These are phyloP conservation scores for Fusarium sp. DNA, from an alignment of 2,329 filamentous ascomycete genomes.

Conservation along the genomic window DNA sequence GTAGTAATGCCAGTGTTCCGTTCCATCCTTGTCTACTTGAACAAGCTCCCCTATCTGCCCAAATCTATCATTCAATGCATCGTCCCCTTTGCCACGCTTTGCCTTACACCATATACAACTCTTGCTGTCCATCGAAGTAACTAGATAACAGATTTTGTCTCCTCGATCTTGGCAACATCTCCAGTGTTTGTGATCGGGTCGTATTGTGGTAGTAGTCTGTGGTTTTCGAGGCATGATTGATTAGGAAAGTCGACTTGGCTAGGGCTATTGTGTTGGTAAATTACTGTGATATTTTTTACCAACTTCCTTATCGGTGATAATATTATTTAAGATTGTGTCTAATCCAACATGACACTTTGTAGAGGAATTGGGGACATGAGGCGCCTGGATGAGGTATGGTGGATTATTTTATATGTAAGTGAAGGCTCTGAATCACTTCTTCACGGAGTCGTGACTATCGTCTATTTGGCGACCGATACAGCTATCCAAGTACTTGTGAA, in stretches of 20 bases:
- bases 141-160: background rate
- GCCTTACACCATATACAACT: background rate
- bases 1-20: background rate
- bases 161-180: background rate
- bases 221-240: background rate
- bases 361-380: no score
- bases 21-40: background rate
- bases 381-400: background rate
- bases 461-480: no score
- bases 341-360: background rate
- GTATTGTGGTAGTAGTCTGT: background rate
- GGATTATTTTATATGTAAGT: background rate
- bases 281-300: background rate
- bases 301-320: rapidly evolving
- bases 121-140: background rate
- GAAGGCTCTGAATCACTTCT: background rate
- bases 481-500: background rate
- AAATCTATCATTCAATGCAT: background rate
- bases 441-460: background rate
- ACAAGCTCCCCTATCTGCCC: background rate
- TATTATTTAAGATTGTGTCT: rapidly evolving
- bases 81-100: background rate
- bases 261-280: background rate
- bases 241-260: background rate
- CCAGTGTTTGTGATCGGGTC: background rate